phyloP scores from a whole-genome alignment of 495 filamentous ascomycete species.

The Talaromyces adpressus region DNA sequence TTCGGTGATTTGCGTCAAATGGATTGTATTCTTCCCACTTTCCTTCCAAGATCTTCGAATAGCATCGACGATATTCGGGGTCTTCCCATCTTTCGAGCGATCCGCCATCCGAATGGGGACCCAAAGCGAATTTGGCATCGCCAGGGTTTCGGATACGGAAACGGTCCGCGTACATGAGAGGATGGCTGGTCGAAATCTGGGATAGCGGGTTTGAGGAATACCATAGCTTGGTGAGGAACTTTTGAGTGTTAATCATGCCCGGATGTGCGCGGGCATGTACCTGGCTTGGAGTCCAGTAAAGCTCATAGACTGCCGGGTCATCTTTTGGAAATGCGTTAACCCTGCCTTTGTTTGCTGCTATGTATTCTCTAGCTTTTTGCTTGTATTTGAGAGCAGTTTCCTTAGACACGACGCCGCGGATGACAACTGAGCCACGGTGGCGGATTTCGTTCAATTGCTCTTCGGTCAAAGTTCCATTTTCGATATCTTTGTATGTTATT shows the following conservation, averaged over 20 bases:
- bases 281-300: conserved; percentile 83
- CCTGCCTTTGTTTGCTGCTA: conserved; percentile 43
- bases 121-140: conserved; percentile 74
- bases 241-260: conserved; percentile 60
- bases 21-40: conserved; percentile 78
- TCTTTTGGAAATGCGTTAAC: conserved; percentile 48
- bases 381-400: conserved; percentile 23
- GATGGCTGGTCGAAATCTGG: conserved; percentile 56
- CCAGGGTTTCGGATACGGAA: conserved; percentile 60
- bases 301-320: conserved; percentile 73
- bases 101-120: conserved; percentile 81
- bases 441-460: conserved; percentile 19
- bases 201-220: conserved; percentile 58
- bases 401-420: conserved; percentile 52
- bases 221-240: conserved; percentile 67
- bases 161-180: conserved; percentile 73
- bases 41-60: conserved; percentile 64
- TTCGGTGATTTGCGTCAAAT: conserved; percentile 65
- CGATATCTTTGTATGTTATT: conserved; percentile 39
- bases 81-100: conserved; percentile 84
- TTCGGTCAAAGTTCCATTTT: conserved; percentile 19
- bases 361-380: conserved; percentile 49
- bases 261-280: conserved; percentile 66
- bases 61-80: conserved; percentile 68
- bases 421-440: conserved; percentile 52